A percentile compares a stretch with the other conserved stretches of the same genome.
Evolutionary conservation across 164 flowering plant genomes (phyloP).

Genomic region (Stephania yunnanensis): DNA sequence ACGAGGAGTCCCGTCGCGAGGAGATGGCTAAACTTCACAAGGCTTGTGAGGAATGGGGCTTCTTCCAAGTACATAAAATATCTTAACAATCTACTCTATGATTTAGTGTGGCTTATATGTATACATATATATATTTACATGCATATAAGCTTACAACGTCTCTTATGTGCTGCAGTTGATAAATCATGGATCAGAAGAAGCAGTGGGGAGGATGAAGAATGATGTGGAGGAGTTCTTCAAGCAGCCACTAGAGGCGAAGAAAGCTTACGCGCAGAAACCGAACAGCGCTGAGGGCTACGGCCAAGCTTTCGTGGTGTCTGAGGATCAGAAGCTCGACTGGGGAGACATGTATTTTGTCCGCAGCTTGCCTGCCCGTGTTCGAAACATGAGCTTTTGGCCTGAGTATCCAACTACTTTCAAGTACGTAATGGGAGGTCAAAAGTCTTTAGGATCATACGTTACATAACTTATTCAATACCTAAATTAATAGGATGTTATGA

Average conservation of each 20-base stretch:
- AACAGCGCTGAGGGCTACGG: conserved; percentile 7
- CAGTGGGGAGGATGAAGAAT: not conserved
- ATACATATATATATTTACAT: not conserved
- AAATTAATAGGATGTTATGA: not conserved
- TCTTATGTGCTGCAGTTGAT: not conserved
- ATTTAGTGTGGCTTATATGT: too few species aligned
- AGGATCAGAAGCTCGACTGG: conserved; percentile 15
- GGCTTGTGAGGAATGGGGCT: conserved; percentile 8
- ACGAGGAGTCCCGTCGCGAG: not conserved
- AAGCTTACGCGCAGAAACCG: not conserved
- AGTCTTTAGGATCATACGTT: too few species aligned
- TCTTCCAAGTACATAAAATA: conserved; percentile 1
- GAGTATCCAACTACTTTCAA: not conserved
- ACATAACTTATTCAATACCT: not conserved
- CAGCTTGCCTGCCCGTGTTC: not conserved
- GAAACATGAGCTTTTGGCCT: conserved; percentile 5
- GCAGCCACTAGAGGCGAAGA: conserved; percentile 9
- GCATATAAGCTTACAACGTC: too few species aligned
- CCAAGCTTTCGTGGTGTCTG: conserved; percentile 7
- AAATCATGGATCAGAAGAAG: conserved; percentile 6
- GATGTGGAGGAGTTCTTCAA: conserved; percentile 5
- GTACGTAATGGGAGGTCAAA: not conserved
- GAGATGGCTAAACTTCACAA: not conserved
- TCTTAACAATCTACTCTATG: too few species aligned
- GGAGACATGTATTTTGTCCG: conserved; percentile 6